Conservation (phyloP, 129 eudicot genomes). For the Saussurea involucrata region DNA sequence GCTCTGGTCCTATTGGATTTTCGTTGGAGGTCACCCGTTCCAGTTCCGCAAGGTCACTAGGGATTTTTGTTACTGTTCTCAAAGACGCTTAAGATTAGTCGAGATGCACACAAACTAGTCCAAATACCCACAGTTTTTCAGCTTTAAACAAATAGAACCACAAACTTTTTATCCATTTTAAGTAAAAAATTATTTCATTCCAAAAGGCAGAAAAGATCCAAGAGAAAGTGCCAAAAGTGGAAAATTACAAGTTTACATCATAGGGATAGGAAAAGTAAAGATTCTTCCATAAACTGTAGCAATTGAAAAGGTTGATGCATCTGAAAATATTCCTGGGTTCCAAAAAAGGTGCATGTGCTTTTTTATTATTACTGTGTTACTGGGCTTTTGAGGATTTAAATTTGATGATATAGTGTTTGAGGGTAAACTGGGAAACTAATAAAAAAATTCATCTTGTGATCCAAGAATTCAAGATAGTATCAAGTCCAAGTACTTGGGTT, state of each 20-base stretch:
- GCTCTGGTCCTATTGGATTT: background rate
- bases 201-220: slow-evolving; percentile 14
- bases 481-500: background rate
- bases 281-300: slow-evolving; percentile 19
- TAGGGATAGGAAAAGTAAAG: slow-evolving; percentile 5
- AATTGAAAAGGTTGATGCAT: slow-evolving; percentile 5
- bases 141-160: background rate
- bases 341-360: background rate
- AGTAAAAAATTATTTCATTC: background rate
- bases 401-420: too few relatives aligned
- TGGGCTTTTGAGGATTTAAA: background rate
- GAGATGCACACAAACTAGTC: background rate
- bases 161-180: background rate
- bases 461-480: background rate
- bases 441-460: slow-evolving; percentile 5
- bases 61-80: background rate
- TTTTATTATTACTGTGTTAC: background rate
- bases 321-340: slow-evolving; percentile 21
- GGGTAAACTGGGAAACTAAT: background rate
- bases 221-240: slow-evolving; percentile 15
- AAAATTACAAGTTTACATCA: slow-evolving; percentile 9
- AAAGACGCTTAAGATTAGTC: background rate
- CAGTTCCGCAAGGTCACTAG: background rate
- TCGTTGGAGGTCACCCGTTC: background rate
- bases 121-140: background rate